A percentile compares a stretch with the other conserved stretches of the same genome.
These are phyloP conservation scores for Apophysomyces trapeziformis DNA, from an alignment of 371 early-diverging fungal species.

Conservation along the genomic window DNA sequence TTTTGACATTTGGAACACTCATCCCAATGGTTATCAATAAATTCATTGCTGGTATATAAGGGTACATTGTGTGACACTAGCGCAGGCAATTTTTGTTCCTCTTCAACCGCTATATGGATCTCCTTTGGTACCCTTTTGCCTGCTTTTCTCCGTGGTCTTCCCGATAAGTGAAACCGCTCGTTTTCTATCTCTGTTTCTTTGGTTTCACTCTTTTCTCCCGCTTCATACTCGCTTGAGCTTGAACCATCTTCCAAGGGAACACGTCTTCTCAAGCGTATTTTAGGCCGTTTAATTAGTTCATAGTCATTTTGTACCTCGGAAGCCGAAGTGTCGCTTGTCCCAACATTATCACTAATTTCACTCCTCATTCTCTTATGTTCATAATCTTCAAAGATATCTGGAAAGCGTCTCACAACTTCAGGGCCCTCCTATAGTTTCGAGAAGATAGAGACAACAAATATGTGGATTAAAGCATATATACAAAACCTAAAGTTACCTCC, in stretches of 20 bases:
- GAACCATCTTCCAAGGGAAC: not conserved
- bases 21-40: conserved; percentile 16
- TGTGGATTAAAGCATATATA: not conserved
- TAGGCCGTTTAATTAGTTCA: not conserved
- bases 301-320: not conserved
- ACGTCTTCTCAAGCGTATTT: not conserved
- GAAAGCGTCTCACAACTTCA: not conserved
- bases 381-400: not conserved
- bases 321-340: not conserved
- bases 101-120: too few species aligned
- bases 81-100: not conserved
- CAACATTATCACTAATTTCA: not conserved
- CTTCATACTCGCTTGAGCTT: not conserved
- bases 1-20: conserved; percentile 13
- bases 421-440: not conserved
- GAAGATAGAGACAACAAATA: not conserved
- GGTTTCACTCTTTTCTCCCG: not conserved
- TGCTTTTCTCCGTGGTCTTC: not conserved
- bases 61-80: not conserved
- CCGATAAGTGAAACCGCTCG: not conserved
- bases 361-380: not conserved
- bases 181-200: not conserved
- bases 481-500: not conserved
- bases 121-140: not conserved
- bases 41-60: not conserved